Conservation (phyloP, 257 asterid genomes). For the Rhazya stricta region DNA sequence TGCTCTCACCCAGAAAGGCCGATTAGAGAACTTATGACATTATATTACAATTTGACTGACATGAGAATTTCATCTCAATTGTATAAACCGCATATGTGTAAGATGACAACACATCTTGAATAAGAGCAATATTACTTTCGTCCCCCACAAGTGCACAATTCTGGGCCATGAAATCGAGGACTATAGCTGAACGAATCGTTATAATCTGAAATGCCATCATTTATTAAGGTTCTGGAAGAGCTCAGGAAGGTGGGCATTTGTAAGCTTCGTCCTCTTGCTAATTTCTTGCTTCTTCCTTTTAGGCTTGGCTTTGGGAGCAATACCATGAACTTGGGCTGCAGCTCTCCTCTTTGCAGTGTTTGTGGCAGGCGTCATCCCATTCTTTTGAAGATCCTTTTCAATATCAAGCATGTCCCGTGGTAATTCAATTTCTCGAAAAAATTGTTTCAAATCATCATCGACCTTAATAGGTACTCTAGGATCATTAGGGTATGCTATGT, state of each 20-base stretch:
- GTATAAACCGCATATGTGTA: too few species aligned
- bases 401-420: constrained; percentile 79
- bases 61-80: too few species aligned
- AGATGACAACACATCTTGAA: too few species aligned
- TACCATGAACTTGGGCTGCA: constrained; percentile 3
- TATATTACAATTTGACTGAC: too few species aligned
- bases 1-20: too few species aligned
- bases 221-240: constrained; percentile 57
- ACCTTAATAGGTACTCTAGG: constrained; percentile 11
- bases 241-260: constrained; percentile 82
- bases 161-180: too few species aligned
- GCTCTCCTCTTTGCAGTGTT: constrained; percentile 19
- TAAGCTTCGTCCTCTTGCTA: constrained; percentile 87
- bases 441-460: not conserved
- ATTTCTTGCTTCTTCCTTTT: constrained; percentile 33
- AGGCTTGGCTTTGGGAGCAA: not conserved
- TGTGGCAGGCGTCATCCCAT: constrained; percentile 68
- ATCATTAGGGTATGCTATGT: constrained; percentile 10
- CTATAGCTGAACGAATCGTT: too few species aligned
- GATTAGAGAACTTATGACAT: too few species aligned
- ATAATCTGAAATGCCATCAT: too few species aligned
- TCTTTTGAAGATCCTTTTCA: constrained; percentile 77
- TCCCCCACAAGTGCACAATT: too few species aligned
- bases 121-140: too few species aligned
- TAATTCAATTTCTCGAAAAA: constrained; percentile 32